Conservation (phyloP, 2,329 filamentous ascomycete species). For the Trichoderma hamatum region DNA sequence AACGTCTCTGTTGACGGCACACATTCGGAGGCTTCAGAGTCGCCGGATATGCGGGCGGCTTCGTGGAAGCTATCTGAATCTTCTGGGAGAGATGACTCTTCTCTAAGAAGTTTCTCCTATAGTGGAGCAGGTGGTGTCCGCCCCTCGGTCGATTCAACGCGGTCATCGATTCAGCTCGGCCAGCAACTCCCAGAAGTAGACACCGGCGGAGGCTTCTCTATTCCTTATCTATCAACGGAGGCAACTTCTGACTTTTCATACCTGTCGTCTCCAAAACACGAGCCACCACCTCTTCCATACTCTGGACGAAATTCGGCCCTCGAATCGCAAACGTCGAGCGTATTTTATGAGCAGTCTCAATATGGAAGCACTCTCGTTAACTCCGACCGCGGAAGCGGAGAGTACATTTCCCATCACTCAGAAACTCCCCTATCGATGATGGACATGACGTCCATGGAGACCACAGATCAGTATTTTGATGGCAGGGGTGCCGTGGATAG, state of each 20-base stretch:
- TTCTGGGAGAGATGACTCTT: slow-evolving; percentile 28
- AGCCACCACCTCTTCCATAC: slow-evolving; percentile 54
- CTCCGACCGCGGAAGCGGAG: slow-evolving; percentile 52
- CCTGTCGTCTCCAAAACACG: slow-evolving; percentile 51
- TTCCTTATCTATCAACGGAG: slow-evolving; percentile 50
- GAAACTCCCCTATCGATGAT: slow-evolving; percentile 50
- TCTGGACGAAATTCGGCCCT: slow-evolving; percentile 42
- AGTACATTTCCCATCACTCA: slow-evolving; percentile 47
- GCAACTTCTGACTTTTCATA: slow-evolving; percentile 37
- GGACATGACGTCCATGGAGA: slow-evolving; percentile 51
- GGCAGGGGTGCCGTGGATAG: slow-evolving; percentile 45
- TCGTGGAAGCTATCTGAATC: slow-evolving; percentile 39
- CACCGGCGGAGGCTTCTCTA: slow-evolving; percentile 53
- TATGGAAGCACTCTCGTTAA: slow-evolving; percentile 47
- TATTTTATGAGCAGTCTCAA: slow-evolving; percentile 45
- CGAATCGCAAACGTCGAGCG: slow-evolving; percentile 47
- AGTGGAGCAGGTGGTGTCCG: slow-evolving; percentile 33
- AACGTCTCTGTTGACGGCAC: slow-evolving; percentile 61
- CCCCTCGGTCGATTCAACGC: slow-evolving; percentile 35
- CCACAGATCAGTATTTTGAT: slow-evolving; percentile 45
- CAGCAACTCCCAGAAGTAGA: slow-evolving; percentile 55
- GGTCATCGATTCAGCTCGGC: slow-evolving; percentile 34
- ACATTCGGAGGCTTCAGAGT: slow-evolving; percentile 37
- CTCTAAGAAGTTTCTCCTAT: slow-evolving; percentile 26
- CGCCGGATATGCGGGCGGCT: slow-evolving; percentile 38